Base-by-base conservation (phyloP, 1,284 basidiomycete species). In the Irpex sp. region DNA sequence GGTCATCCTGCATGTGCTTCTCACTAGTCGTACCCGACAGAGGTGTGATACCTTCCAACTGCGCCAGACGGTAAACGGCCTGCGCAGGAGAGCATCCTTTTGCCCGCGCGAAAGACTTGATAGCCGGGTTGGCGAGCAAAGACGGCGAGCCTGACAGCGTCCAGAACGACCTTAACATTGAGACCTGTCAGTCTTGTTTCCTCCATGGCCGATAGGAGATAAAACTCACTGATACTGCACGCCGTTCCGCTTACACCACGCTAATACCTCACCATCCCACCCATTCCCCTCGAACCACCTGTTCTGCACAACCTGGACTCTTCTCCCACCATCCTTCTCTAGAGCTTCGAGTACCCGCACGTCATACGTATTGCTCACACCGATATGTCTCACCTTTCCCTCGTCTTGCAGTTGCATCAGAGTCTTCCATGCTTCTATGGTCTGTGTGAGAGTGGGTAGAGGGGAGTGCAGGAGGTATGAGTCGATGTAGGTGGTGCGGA, bases 81-180 rank as follows among this genome's bases (percentile, higher is more conserved):
- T 93, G 90, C 54, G 86, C 82, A 2, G 85, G 79, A 0, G 90
- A 91, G 57, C 85, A 79, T 1, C 75, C 73, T 37, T 82, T 75
- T 37, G 74, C 75, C 15, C 77, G 65, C 0, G 87, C 83, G 15
- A 92, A 75, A 3, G 74, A 64, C 3, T 74, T 65, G 2, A 90
- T 70, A 1, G 78, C 72, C 0, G 83, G 80, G 69, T 86, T 80
- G 1, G 74, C 64, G 2, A 92, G 77, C 6, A 93, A 77, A 2
- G 72, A 78, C 1, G 90, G 89, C 1, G 89, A 91, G 8, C 92
- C 92, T 0, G 90, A 86, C 17, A 94, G 76, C 17, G 93, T 94
- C 93, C 93, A 94, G 75, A 94, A 94, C 8, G 91, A 91, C 71
- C 91, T 26, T 93, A 15, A n/a, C n/a, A n/a, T n/a, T n/a, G n/a